Conservation (phyloP, 306 rosid species). For the Acmispon strigosus region DNA sequence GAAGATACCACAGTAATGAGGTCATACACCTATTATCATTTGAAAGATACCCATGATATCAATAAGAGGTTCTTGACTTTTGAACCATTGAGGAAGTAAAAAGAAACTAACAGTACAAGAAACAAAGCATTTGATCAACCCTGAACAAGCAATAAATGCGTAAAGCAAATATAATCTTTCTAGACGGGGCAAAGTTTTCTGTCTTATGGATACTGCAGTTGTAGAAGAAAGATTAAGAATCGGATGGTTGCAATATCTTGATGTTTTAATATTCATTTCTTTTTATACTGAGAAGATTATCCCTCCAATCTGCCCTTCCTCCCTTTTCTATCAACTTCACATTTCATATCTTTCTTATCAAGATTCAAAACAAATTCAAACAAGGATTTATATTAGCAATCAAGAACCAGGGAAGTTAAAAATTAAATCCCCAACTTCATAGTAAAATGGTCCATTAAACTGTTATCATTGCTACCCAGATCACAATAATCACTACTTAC, state of each 20-base stretch:
- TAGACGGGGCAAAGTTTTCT: background rate
- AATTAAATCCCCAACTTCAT: slow-evolving; percentile 8
- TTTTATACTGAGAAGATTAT: background rate
- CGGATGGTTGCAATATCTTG: background rate
- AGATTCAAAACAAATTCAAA: background rate
- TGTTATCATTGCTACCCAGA: background rate
- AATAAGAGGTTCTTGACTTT: background rate
- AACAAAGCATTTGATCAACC: background rate
- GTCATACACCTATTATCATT: too few species aligned
- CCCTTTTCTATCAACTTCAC: slow-evolving; percentile 1
- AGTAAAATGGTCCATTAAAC: background rate
- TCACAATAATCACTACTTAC: background rate
- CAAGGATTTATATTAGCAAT: background rate
- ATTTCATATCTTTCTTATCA: background rate
- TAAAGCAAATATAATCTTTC: background rate
- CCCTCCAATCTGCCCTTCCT: background rate
- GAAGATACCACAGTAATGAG: too few species aligned
- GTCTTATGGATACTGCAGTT: background rate
- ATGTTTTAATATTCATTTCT: background rate
- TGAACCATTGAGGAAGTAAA: background rate
- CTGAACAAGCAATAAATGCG: background rate
- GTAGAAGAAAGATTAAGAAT: background rate
- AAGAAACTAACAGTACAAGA: background rate
- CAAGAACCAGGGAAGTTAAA: background rate
- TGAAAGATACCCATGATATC: background rate